Conservation (phyloP, 2,329 filamentous ascomycete species). For the Apiospora aurea region DNA sequence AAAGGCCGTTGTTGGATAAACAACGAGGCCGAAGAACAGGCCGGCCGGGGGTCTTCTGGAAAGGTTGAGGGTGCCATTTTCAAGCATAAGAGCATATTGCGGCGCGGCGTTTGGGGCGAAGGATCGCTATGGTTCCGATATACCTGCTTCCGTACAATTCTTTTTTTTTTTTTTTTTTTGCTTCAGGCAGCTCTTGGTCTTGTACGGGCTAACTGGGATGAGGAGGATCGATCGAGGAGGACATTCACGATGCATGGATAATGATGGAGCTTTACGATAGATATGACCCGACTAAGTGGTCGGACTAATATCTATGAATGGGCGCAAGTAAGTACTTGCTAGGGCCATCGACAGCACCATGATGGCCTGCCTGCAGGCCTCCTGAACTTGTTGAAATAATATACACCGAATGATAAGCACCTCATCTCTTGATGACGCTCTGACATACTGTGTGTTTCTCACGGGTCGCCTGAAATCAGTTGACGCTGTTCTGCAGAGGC, state of each 20-base stretch:
- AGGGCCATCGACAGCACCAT: conserved; percentile 12
- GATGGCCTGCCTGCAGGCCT: conserved; percentile 5
- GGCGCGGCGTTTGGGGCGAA: conserved; percentile 18
- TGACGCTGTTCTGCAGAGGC: not conserved
- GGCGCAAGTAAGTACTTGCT: conserved; percentile 21
- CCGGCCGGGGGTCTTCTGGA: not conserved
- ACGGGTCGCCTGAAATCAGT: not conserved
- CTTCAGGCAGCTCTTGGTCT: not conserved
- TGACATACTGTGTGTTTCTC: not conserved
- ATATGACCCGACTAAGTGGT: conserved; percentile 16
- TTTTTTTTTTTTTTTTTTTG: too few species aligned
- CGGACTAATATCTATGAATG: conserved; percentile 10
- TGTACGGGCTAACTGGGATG: not conserved
- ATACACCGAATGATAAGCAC: conserved; percentile 1
- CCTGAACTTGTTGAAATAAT: conserved; percentile 15
- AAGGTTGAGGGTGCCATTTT: conserved; percentile 17
- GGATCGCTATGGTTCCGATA: conserved; percentile 1
- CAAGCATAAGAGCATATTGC: conserved; percentile 20
- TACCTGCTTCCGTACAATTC: not conserved
- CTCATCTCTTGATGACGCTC: not conserved
- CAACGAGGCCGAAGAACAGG: not conserved
- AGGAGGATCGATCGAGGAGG: not conserved
- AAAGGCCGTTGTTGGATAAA: conserved; percentile 80
- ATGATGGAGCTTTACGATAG: conserved; percentile 16
- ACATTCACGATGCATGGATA: conserved; percentile 19